Base-by-base conservation (phyloP, 2,329 filamentous ascomycete genomes). In the Colletotrichum godetiae region DNA sequence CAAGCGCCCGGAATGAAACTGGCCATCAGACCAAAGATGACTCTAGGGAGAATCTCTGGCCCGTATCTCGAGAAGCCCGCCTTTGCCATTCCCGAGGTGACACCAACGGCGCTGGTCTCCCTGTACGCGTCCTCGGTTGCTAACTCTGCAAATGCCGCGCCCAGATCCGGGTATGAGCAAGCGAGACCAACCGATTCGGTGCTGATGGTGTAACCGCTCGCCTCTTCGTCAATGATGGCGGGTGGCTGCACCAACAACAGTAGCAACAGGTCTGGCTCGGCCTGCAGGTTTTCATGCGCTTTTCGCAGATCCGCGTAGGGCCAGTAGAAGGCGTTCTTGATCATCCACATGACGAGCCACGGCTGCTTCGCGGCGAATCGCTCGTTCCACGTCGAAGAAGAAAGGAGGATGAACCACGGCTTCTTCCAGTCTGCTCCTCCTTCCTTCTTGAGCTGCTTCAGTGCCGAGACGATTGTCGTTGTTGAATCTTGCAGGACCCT, bases 271-370 rank as follows among this genome's bases (percentile, higher is more conserved):
- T 58, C 60, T 24, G 68, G 60, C 1, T 29, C 55, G 10, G 31
- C 46, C 10, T 73, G 27, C n/a, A 73, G 52, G 10, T 49, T 33
- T 22, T 19, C 24, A 6, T 73, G 71, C 22, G 71, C 71, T 12
- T 24, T 61, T 10, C 65, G 46, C 6, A 73, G 57, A n/a, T 73
- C 71, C 13, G 60, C 56, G n/a, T 73, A 73, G 4, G 71, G 55
- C 5, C 65, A 73, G 49, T 71, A 73, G 7, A 73, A 73, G 0
- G 71, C 71, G 1, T 70, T 70, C 49, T 65, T 66, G 10, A 66
- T 29, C 1, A 66, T n/a, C 58, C 67, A 73, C 19, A 19, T 11
- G 12, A 71, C 49, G 22, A 42, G 11, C 7, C 29, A 35, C 7
- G 71, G 67, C 19, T 27, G 49, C 4, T 70, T 13, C n/a, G 27